phyloP scores from a whole-genome alignment of 371 early-diverging fungal species.

The Mortierella sp. region DNA sequence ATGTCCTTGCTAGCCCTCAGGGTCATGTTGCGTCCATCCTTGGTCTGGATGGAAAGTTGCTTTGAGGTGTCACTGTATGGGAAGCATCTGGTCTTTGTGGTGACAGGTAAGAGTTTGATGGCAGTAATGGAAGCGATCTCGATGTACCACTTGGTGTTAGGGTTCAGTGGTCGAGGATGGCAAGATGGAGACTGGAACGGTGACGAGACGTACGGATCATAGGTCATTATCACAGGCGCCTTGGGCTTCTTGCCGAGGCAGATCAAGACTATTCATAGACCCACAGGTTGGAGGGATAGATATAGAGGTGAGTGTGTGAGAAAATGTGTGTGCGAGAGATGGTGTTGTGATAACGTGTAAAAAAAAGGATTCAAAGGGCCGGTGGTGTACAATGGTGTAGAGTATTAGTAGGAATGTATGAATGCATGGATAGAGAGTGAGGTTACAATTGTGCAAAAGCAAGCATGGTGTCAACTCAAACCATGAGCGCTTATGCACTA shows the following conservation, averaged over 20 bases:
- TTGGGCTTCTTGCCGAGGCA: conserved; percentile 46
- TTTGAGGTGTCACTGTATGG: conserved; percentile 18
- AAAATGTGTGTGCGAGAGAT: not conserved
- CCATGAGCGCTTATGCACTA: no score
- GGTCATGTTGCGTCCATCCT: conserved; percentile 29
- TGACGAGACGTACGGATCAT: conserved; percentile 54
- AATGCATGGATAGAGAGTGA: no score
- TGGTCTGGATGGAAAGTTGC: conserved; percentile 33
- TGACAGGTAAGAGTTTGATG: conserved; percentile 24
- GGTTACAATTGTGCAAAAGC: not conserved
- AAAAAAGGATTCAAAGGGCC: no score
- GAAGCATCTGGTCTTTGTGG: conserved; percentile 26
- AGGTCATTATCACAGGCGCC: conserved; percentile 37
- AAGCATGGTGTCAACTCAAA: not conserved
- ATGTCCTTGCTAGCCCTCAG: conserved; percentile 44
- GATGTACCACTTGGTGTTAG: conserved; percentile 54
- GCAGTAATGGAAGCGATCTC: conserved; percentile 24
- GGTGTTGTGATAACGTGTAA: no score
- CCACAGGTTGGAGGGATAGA: not conserved
- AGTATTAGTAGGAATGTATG: no score
- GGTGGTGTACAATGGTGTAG: no score
- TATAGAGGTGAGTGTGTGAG: not conserved
- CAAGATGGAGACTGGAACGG: conserved; percentile 38
- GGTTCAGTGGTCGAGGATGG: conserved; percentile 28
- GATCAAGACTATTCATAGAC: conserved; percentile 24